These are phyloP conservation scores for Pseudocercospora fijiensis DNA, from an alignment of 2,329 filamentous ascomycete genomes.

Conservation along the genomic window DNA sequence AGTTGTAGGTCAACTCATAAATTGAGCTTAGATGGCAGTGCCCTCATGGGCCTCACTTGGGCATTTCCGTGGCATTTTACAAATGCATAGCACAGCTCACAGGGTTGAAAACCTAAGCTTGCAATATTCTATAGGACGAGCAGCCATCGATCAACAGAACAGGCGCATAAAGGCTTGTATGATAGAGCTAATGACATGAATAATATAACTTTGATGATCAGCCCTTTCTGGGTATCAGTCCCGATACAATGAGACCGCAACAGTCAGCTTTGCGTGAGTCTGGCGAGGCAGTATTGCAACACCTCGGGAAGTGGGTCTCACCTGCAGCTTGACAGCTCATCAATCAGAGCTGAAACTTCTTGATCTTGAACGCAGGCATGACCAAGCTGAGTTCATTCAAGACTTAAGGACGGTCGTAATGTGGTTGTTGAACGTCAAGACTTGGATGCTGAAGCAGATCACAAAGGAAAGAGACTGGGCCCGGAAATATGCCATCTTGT, in stretches of 20 bases:
- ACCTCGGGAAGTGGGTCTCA: conserved; percentile 1
- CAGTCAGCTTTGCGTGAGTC: neutral
- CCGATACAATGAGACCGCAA: neutral
- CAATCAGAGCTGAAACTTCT: neutral
- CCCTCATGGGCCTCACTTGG: neutral
- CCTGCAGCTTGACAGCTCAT: conserved; percentile 3
- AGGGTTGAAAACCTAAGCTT: neutral
- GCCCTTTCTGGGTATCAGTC: neutral
- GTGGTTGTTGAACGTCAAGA: neutral
- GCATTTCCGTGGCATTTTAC: neutral
- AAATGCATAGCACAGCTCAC: neutral
- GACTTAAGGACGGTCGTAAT: neutral
- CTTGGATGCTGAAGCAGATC: neutral
- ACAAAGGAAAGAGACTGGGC: neutral
- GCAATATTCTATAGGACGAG: neutral
- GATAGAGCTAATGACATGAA: conserved; percentile 4
- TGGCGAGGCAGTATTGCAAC: neutral
- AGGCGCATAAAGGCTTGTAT: neutral
- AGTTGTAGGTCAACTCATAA: conserved; percentile 1
- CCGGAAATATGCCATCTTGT: neutral
- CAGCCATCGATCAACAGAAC: neutral
- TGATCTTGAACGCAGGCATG: neutral
- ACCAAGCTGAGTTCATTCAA: neutral
- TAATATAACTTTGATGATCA: neutral
- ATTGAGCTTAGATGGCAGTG: neutral